These are phyloP conservation scores for Blastomyces silverae DNA, from an alignment of 2,329 filamentous ascomycete species.

Conservation along the genomic window DNA sequence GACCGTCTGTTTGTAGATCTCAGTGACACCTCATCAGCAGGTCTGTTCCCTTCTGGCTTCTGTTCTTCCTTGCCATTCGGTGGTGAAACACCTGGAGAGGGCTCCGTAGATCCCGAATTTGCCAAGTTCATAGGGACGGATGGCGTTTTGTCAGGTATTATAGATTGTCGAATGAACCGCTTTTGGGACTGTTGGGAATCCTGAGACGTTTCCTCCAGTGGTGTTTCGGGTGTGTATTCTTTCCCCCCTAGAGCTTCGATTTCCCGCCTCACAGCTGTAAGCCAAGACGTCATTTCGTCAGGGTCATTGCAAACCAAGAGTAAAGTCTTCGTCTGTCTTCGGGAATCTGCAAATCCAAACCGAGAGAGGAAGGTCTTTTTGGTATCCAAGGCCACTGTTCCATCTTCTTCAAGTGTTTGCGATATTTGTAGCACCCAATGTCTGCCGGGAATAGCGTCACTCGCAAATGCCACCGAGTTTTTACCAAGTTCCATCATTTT, in stretches of 20 bases:
- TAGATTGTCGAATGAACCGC: slow-evolving; percentile 6
- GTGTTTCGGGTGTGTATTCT: slow-evolving; percentile 37
- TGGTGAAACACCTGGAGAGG: background rate
- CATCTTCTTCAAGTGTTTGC: slow-evolving; percentile 32
- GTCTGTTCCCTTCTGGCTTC: slow-evolving; percentile 8
- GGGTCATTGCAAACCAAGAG: slow-evolving; percentile 41
- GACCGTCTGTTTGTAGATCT: slow-evolving; percentile 23
- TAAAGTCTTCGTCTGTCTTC: slow-evolving; percentile 36
- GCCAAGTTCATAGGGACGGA: background rate
- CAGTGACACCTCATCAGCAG: slow-evolving; percentile 13
- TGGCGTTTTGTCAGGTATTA: background rate
- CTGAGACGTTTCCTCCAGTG: slow-evolving; percentile 13
- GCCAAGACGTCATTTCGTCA: slow-evolving; percentile 42
- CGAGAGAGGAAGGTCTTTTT: slow-evolving; percentile 36
- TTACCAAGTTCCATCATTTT: slow-evolving; percentile 43
- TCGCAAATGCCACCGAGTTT: slow-evolving; percentile 44
- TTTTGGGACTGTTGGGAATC: slow-evolving; percentile 12
- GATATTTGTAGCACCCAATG: slow-evolving; percentile 46
- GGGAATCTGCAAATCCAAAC: slow-evolving; percentile 34
- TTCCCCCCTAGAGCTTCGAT: slow-evolving; percentile 44
- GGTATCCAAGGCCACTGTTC: slow-evolving; percentile 25
- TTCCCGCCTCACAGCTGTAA: slow-evolving; percentile 40
- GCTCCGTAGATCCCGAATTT: background rate
- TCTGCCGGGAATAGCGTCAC: slow-evolving; percentile 45
- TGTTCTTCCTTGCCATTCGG: background rate